phyloP scores from a whole-genome alignment of 768 basidiomycete species.

The Pleurotus ostreatus region DNA sequence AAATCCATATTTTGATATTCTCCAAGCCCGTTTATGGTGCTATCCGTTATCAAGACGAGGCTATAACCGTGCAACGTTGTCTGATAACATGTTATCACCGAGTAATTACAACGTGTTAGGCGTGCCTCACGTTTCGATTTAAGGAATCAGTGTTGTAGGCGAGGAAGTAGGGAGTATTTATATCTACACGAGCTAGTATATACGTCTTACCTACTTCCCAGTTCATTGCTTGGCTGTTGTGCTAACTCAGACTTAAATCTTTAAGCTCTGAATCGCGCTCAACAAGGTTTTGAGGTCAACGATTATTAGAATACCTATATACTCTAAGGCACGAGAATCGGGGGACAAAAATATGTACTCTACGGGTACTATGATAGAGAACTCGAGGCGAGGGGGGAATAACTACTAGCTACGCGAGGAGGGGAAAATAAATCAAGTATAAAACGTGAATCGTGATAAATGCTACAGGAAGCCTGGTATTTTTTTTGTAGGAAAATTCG shows the following conservation, averaged over 20 bases:
- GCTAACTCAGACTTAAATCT: neutral
- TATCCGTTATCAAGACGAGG: neutral
- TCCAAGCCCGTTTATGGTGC: neutral
- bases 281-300: neutral
- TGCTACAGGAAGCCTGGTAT: conserved; percentile 9
- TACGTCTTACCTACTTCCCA: conserved; percentile 7
- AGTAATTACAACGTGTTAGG: neutral
- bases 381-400: neutral
- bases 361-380: conserved; percentile 1
- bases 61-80: neutral
- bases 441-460: conserved; percentile 3
- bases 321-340: neutral
- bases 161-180: neutral
- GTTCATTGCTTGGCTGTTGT: neutral
- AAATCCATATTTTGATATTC: neutral
- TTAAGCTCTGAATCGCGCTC: neutral
- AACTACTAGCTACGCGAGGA: conserved; percentile 1
- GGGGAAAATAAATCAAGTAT: neutral
- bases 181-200: neutral
- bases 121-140: neutral
- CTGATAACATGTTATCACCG: neutral
- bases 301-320: conserved; percentile 8
- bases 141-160: neutral
- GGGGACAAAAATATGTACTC: neutral
- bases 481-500: conserved; percentile 2